Evolutionary conservation across 140 eudicot genomes (phyloP).

Genomic region (Anethum foeniculum): DNA sequence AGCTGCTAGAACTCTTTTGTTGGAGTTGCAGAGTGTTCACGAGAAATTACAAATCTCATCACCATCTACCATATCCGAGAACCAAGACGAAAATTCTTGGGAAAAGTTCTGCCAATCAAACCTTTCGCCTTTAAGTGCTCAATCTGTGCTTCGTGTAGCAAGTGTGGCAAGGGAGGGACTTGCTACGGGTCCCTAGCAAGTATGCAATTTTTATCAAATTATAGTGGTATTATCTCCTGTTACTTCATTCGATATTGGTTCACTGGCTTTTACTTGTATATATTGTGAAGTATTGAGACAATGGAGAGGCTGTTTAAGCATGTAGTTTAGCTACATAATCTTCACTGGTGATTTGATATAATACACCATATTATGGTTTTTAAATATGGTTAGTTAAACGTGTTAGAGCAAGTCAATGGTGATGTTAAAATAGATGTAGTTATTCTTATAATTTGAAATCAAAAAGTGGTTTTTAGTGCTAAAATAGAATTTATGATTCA

Average conservation of each 20-base stretch:
- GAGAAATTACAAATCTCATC: conserved; percentile 36
- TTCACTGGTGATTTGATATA: not conserved
- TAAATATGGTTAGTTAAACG: not conserved
- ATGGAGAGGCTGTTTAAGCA: not conserved
- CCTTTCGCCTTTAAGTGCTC: conserved; percentile 72
- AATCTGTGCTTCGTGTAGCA: conserved; percentile 83
- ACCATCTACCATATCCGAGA: conserved; percentile 24
- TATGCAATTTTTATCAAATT: not conserved
- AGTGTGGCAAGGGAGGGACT: conserved; percentile 35
- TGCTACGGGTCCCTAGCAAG: conserved; percentile 42
- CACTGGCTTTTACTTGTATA: conserved; percentile 24
- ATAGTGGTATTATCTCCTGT: not conserved
- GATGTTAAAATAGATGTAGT: too few relatives aligned
- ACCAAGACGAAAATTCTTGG: conserved; percentile 47
- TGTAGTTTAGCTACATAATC: not conserved
- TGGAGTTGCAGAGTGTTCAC: conserved; percentile 49
- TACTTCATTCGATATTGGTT: not conserved
- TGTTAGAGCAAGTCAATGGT: too few relatives aligned
- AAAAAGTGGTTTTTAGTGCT: too few relatives aligned
- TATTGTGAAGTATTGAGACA: conserved; percentile 13
- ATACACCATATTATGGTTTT: not conserved
- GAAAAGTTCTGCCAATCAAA: conserved; percentile 69
- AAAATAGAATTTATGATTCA: too few relatives aligned
- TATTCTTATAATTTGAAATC: too few relatives aligned
- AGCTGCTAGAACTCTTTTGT: conserved; percentile 66